Percentiles rank a stretch among this genome's conserved stretches.
These are phyloP conservation scores for Cercis canadensis DNA, from an alignment of 306 rosid genomes.

Conservation along the genomic window DNA sequence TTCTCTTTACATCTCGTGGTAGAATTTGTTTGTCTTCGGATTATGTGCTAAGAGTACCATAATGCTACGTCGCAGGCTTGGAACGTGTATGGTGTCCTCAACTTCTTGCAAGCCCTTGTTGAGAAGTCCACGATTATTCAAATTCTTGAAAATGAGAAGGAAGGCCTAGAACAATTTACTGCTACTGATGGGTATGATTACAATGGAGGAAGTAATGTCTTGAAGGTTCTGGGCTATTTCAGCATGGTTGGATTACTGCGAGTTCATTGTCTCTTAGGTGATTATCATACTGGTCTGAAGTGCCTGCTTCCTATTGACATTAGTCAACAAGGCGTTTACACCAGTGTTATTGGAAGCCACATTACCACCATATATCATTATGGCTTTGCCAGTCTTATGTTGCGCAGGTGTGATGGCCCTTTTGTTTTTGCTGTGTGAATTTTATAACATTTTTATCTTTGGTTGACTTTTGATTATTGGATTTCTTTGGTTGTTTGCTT, in stretches of 20 bases:
- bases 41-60: neutral
- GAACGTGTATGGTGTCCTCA: slow-evolving; percentile 93
- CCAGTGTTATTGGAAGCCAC: slow-evolving; percentile 90
- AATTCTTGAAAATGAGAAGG: slow-evolving; percentile 91
- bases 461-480: neutral
- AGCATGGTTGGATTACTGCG: slow-evolving; percentile 96
- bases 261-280: slow-evolving; percentile 96
- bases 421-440: neutral
- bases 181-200: slow-evolving; percentile 92
- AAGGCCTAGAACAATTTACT: slow-evolving; percentile 86
- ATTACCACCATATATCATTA: slow-evolving; percentile 89
- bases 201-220: slow-evolving; percentile 88
- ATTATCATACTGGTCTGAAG: slow-evolving; percentile 90
- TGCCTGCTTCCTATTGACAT: slow-evolving; percentile 84
- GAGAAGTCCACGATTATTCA: slow-evolving; percentile 86
- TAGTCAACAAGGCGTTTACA: slow-evolving; percentile 85
- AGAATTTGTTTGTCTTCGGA: neutral
- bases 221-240: slow-evolving; percentile 98
- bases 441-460: neutral
- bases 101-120: slow-evolving; percentile 92
- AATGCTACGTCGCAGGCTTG: slow-evolving; percentile 65
- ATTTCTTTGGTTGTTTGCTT: neutral
- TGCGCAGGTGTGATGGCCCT: slow-evolving; percentile 67
- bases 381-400: slow-evolving; percentile 97
- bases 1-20: neutral